phyloP scores from a whole-genome alignment of 495 filamentous ascomycete genomes.

The Articulospora tetracladia region DNA sequence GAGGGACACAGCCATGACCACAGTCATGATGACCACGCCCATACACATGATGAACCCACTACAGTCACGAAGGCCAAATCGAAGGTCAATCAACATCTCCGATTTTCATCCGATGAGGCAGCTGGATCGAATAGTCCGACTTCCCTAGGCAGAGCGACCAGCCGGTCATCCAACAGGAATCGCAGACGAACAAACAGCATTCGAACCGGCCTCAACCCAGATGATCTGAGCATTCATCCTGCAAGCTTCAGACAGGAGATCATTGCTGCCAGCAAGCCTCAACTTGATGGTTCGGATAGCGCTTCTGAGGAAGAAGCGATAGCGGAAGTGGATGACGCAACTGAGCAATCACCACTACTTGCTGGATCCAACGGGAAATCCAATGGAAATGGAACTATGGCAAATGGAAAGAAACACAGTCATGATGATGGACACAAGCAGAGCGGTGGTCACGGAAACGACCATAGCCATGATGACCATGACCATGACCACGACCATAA shows the following conservation, averaged over 20 bases:
- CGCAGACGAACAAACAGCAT: conserved; percentile 49
- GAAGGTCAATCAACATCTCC: conserved; percentile 12
- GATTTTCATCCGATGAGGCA: conserved; percentile 8
- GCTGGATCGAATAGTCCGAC: background rate
- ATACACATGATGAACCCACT: conserved; percentile 33
- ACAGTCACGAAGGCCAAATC: conserved; percentile 21
- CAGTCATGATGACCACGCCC: conserved; percentile 32
- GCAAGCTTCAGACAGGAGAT: conserved; percentile 87
- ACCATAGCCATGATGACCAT: conserved; percentile 8
- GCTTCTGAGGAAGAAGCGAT: conserved; percentile 44
- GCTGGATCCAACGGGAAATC: conserved; percentile 17
- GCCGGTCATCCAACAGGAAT: conserved; percentile 26
- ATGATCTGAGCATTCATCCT: conserved; percentile 83
- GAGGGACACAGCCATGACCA: conserved; percentile 32
- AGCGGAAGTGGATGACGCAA: conserved; percentile 26
- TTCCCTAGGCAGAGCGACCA: background rate
- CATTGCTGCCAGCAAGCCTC: conserved; percentile 66
- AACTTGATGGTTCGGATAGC: conserved; percentile 47
- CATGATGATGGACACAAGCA: conserved; percentile 1
- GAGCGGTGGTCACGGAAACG: conserved; percentile 6
- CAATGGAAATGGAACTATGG: conserved; percentile 8
- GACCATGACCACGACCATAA: conserved; percentile 10
- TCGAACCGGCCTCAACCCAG: conserved; percentile 50
- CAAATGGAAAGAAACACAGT: conserved; percentile 19
- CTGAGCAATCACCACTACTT: conserved; percentile 43